These are phyloP conservation scores for Dendrobium huoshanense DNA, from an alignment of 106 monocot species.

Conservation along the genomic window DNA sequence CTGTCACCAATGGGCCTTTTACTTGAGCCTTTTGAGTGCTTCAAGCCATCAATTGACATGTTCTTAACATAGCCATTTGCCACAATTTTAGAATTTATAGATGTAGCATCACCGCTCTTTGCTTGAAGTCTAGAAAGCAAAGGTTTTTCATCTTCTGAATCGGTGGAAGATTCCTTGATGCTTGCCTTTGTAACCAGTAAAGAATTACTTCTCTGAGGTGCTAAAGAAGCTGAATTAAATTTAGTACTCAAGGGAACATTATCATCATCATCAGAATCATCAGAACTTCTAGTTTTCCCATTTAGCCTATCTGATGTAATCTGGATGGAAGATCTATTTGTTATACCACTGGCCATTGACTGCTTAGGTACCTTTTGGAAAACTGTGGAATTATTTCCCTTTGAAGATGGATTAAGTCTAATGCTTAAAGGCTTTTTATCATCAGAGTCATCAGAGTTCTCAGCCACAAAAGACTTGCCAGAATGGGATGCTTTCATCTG, in stretches of 20 bases:
- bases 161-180: slow-evolving; percentile 7
- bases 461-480: slow-evolving; percentile 3
- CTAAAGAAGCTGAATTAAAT: slow-evolving; percentile 12
- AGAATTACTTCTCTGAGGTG: neutral
- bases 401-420: slow-evolving; percentile 14
- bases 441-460: slow-evolving; percentile 26
- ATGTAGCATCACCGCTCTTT: slow-evolving; percentile 18
- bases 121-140: slow-evolving; percentile 34
- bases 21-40: slow-evolving; percentile 19
- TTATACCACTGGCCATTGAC: neutral
- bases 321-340: neutral
- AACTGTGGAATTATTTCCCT: neutral
- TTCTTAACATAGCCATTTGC: slow-evolving; percentile 34
- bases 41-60: slow-evolving; percentile 7
- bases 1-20: slow-evolving; percentile 29
- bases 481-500: slow-evolving; percentile 4
- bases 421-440: slow-evolving; percentile 22
- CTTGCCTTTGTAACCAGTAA: slow-evolving; percentile 1
- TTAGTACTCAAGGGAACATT: slow-evolving; percentile 32
- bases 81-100: slow-evolving; percentile 23
- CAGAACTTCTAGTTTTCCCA: neutral
- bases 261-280: slow-evolving; percentile 28
- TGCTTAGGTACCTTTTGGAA: neutral
- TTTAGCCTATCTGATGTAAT: neutral
- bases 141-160: slow-evolving; percentile 53